Conservation (phyloP, 1,284 basidiomycete genomes). For the Papiliotrema terrestris region DNA sequence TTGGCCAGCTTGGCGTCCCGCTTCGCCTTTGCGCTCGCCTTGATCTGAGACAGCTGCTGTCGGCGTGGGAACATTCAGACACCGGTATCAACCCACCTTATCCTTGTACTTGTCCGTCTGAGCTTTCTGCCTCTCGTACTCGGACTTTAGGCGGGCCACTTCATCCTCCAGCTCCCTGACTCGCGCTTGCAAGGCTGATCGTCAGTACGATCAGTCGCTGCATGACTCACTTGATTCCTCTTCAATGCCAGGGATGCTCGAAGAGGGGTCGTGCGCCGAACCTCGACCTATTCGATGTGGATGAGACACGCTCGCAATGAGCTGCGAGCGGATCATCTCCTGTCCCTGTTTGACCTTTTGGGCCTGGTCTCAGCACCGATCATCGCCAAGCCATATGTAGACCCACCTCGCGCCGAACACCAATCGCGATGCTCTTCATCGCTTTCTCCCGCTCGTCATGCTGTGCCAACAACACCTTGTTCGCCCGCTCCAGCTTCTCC, state of each 20-base stretch:
- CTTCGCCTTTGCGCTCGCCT: slow-evolving; percentile 77
- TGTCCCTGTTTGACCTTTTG: slow-evolving; percentile 31
- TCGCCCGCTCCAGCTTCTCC: slow-evolving; percentile 32
- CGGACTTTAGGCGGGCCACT: slow-evolving; percentile 40
- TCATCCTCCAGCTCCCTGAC: slow-evolving; percentile 77
- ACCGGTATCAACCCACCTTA: slow-evolving; percentile 23
- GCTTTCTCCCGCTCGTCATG: slow-evolving; percentile 35
- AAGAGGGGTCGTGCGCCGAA: too few relatives aligned
- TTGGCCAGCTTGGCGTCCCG: slow-evolving; percentile 63
- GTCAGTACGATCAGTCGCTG: not conserved
- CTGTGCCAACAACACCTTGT: slow-evolving; percentile 23
- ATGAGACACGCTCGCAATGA: slow-evolving; percentile 22
- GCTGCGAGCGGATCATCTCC: slow-evolving; percentile 34
- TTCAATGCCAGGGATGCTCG: not conserved
- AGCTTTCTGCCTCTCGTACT: slow-evolving; percentile 58
- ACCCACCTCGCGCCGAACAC: slow-evolving; percentile 41
- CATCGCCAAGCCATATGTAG: not conserved
- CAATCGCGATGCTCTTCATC: slow-evolving; percentile 38
- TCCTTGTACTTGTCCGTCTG: slow-evolving; percentile 77
- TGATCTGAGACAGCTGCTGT: slow-evolving; percentile 75
- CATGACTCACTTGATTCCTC: not conserved
- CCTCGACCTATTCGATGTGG: not conserved
- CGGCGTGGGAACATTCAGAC: not conserved
- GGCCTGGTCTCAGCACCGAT: slow-evolving; percentile 30
- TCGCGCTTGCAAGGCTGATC: slow-evolving; percentile 14